These are phyloP conservation scores for Cunninghamia lanceolata DNA, from an alignment of 75 land plant genomes.

Conservation along the genomic window DNA sequence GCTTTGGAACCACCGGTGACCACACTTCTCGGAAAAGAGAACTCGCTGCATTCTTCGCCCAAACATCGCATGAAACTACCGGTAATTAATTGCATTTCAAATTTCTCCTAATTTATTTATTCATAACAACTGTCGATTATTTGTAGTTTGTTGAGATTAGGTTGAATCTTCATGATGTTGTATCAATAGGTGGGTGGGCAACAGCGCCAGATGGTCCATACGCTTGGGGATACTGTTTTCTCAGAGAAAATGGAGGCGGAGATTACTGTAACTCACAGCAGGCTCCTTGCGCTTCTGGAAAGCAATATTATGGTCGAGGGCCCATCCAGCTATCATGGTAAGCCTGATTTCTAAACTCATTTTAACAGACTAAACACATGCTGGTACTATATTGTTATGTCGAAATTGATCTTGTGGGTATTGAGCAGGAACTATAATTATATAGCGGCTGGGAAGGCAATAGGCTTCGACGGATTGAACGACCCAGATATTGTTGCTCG, in stretches of 20 bases:
- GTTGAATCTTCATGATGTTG: background rate
- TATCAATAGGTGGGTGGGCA: conserved; percentile 55
- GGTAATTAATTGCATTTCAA: conserved; percentile 15
- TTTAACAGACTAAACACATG: no score
- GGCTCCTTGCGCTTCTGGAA: conserved; percentile 45
- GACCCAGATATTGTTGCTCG: no score
- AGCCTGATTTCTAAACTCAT: conserved; percentile 27
- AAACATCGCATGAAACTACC: conserved; percentile 67
- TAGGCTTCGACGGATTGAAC: no score
- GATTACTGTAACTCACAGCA: conserved; percentile 19
- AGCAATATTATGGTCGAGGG: conserved; percentile 68
- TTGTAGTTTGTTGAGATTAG: no score
- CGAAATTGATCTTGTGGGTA: background rate
- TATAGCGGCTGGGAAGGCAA: no score
- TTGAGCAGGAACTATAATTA: conserved; percentile 46
- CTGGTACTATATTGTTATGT: no score
- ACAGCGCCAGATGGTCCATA: conserved; percentile 69
- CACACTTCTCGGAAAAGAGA: conserved; percentile 39
- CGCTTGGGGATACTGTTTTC: conserved; percentile 61
- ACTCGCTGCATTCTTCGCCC: conserved; percentile 70
- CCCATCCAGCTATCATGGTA: conserved; percentile 37
- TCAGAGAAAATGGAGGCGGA: conserved; percentile 20
- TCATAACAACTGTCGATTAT: conserved; percentile 37
- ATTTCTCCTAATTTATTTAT: no score
- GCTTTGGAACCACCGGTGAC: conserved; percentile 54